Evolutionary conservation across 2,329 filamentous ascomycete genomes (phyloP).

Genomic region (Peltaster fructicola): DNA sequence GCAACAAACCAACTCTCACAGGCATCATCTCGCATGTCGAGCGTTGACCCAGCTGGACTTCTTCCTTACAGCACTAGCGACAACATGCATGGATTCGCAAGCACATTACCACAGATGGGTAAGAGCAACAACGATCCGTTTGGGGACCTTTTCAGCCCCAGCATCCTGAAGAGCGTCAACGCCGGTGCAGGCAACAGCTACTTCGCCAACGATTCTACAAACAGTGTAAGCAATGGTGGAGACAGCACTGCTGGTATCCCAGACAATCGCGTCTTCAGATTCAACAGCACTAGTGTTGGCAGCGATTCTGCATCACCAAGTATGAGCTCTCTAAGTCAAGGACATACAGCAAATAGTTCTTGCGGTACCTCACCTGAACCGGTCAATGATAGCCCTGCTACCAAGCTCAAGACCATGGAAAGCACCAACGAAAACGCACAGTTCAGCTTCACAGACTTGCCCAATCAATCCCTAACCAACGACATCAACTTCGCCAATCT

Average conservation of each 20-base stretch:
- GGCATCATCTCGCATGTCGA: no score
- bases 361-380: conserved; percentile 68
- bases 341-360: conserved; percentile 40
- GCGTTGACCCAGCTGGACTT: no score
- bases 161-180: conserved; percentile 29
- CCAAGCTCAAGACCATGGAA: conserved; percentile 22
- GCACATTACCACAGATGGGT: conserved; percentile 19
- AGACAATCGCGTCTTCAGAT: conserved; percentile 30
- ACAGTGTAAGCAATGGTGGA: conserved; percentile 19
- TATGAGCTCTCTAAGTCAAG: conserved; percentile 33
- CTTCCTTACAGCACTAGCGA: conserved; percentile 16
- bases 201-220: conserved; percentile 8
- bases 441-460: conserved; percentile 3
- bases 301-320: conserved; percentile 34
- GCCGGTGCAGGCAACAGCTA: conserved; percentile 17
- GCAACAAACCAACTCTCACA: no score
- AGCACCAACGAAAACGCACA: conserved; percentile 1
- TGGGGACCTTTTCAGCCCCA: conserved; percentile 43
- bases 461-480: conserved; percentile 2
- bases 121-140: conserved; percentile 22
- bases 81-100: conserved; percentile 19
- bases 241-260: conserved; percentile 24
- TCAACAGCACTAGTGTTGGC: conserved; percentile 28
- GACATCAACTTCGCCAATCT: conserved; percentile 4
- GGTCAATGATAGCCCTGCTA: conserved; percentile 51